Evolutionary conservation across 176 grass and related monocot species (phyloP).

Genomic region (Puccinellia tenuiflora): DNA sequence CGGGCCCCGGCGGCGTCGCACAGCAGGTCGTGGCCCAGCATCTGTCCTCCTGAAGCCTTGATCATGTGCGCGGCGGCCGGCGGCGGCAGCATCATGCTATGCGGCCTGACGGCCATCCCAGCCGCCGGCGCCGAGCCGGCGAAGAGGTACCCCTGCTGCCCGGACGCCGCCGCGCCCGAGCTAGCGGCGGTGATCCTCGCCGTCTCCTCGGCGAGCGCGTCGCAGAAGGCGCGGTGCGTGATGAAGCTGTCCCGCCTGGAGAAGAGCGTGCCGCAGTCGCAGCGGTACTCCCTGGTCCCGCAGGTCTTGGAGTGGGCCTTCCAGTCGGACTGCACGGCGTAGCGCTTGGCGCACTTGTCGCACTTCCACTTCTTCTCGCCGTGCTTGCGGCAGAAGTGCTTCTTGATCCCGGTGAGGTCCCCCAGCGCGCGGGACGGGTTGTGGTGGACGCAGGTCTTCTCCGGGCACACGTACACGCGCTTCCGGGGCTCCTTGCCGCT

Average conservation of each 20-base stretch:
- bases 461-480: conserved; percentile 88
- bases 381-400: conserved; percentile 98
- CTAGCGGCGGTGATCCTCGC: conserved; percentile 41
- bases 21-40: conserved; percentile 19
- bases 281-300: conserved; percentile 82
- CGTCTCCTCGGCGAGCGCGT: conserved; percentile 78
- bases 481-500: conserved; percentile 74
- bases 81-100: conserved; percentile 32
- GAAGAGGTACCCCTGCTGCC: conserved; percentile 37
- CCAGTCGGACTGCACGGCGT: conserved; percentile 98
- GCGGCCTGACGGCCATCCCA: not conserved
- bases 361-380: conserved; percentile 99
- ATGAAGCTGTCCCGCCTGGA: conserved; percentile 90
- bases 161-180: conserved; percentile 15
- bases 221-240: conserved; percentile 89
- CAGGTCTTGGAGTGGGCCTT: conserved; percentile 94
- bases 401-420: conserved; percentile 96
- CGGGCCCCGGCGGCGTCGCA: conserved; percentile 3
- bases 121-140: not conserved
- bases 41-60: conserved; percentile 1
- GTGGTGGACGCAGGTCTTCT: conserved; percentile 83
- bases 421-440: conserved; percentile 73
- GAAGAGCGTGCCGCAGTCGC: conserved; percentile 89
- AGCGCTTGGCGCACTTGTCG: conserved; percentile 81
- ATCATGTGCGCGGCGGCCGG: conserved; percentile 8